Conservation (phyloP, 1,139 yeast genomes). For the Kluyveromyces sp. region DNA sequence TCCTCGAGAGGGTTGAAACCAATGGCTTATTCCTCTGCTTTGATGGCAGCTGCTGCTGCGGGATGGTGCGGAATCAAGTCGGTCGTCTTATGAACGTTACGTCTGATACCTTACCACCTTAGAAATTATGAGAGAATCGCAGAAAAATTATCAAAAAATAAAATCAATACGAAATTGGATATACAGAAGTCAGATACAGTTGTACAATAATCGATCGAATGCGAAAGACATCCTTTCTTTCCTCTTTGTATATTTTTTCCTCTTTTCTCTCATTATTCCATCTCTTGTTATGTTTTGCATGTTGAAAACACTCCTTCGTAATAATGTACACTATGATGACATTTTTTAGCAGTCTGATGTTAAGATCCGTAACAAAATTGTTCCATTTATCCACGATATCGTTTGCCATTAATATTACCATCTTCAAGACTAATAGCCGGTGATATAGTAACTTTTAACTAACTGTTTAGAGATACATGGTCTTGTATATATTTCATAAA, state of each 20-base stretch:
- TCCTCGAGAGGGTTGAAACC: conserved; percentile 80
- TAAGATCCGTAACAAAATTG: neutral
- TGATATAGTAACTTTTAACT: neutral
- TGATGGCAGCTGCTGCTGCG: conserved; percentile 87
- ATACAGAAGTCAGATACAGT: no score
- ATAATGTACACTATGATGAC: conserved; percentile 3
- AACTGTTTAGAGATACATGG: neutral
- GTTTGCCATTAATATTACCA: neutral
- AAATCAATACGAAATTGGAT: no score
- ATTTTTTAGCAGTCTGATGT: neutral
- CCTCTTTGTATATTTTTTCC: neutral
- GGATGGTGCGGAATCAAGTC: conserved; percentile 82
- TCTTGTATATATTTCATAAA: conserved; percentile 3
- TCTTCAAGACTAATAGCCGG: neutral
- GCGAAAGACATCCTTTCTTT: neutral
- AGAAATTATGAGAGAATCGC: neutral
- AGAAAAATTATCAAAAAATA: no score
- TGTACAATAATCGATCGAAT: no score
- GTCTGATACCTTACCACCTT: neutral
- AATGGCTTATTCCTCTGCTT: conserved; percentile 77
- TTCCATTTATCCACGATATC: neutral
- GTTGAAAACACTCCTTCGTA: conserved; percentile 1
- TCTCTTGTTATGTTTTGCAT: conserved; percentile 1
- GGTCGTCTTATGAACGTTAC: conserved; percentile 12
- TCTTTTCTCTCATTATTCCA: neutral